Evolutionary conservation across 345 rosid genomes (phyloP).

Genomic region (Syzygium aqueum): DNA sequence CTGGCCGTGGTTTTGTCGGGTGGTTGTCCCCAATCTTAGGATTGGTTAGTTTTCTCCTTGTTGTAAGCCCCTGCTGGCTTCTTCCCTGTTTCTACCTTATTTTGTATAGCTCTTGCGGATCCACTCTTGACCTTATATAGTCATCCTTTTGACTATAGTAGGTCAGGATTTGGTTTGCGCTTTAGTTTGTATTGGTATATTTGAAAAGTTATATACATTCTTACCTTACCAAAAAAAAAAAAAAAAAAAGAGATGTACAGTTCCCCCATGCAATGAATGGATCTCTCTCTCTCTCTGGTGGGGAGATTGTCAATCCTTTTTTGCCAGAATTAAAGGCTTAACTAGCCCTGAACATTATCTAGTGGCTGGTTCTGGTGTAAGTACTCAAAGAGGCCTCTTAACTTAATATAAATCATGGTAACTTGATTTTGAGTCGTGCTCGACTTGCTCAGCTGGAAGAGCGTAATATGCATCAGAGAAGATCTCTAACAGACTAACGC

Average conservation of each 20-base stretch:
- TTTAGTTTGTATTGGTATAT: too few species aligned
- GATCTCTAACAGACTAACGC: neutral
- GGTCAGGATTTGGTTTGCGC: too few species aligned
- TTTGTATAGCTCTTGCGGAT: too few species aligned
- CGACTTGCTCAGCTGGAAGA: neutral
- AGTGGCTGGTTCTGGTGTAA: neutral
- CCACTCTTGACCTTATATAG: too few species aligned
- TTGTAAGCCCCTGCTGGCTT: too few species aligned
- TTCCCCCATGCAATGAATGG: constrained; percentile 26
- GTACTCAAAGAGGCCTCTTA: neutral
- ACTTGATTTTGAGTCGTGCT: neutral
- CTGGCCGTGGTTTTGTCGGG: too few species aligned
- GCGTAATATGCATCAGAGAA: neutral
- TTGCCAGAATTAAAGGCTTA: neutral
- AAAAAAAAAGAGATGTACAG: constrained; percentile 57
- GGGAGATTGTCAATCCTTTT: neutral
- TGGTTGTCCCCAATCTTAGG: too few species aligned
- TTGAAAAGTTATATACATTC: too few species aligned
- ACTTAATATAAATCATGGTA: neutral
- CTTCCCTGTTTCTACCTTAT: too few species aligned
- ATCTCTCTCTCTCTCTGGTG: neutral
- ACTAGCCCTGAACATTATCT: neutral
- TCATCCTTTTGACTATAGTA: too few species aligned
- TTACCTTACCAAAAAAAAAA: too few species aligned
- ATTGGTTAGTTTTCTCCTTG: too few species aligned